Evolutionary conservation across 345 rosid genomes (phyloP), one percentile per base, ranked within the genome.

Genomic region (Sisymbrium altissimum): DNA sequence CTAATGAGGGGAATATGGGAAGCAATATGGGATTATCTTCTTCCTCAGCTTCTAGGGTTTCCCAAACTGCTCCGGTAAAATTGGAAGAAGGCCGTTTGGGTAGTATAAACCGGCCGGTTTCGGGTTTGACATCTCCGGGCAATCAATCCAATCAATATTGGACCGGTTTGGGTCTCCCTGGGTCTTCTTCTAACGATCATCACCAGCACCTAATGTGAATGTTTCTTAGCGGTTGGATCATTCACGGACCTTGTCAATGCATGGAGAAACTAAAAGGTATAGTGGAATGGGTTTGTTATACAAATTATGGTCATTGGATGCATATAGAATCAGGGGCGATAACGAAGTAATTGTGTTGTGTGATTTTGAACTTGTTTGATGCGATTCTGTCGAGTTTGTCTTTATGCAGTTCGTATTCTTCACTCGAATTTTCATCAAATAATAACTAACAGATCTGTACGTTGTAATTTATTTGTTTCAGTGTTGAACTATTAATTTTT

Each of bases 81-180:
- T 58, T 33, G 73, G 80, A 77, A 66, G 77, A 77, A 32, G 30
- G 54, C 13, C 66, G 57, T 62, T 18, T 54, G 70, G 32, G 69
- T 53, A 54, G 14, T 76, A 19, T 64, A 58, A 70, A 5, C 72
- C 44, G 72, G 15, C 57, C 72, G 33, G 77, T 50, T 77, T 71
- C 68, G 10, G 68, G 68, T 48, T 65, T 71, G 71, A 49, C 68
- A 65, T 64, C 76, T 48, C 15, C 14, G 6, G 72, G 49, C 15
- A 71, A 76, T 38, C 80, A 76, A 36, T 70, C 75, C 44, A 76
- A 66, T 72, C 80, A 70, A 6, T 77, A 71, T 35, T 77, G 80
- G 80, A 60, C 68, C 4, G 63, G 80, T 65, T 50, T 43, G 27
- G 63, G 52, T 58, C 39, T 71, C 4, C 71, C 68, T 0, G 76